Evolutionary conservation across 805 yeast species (phyloP).

Genomic region (Sungouiozyma ichnusensis): DNA sequence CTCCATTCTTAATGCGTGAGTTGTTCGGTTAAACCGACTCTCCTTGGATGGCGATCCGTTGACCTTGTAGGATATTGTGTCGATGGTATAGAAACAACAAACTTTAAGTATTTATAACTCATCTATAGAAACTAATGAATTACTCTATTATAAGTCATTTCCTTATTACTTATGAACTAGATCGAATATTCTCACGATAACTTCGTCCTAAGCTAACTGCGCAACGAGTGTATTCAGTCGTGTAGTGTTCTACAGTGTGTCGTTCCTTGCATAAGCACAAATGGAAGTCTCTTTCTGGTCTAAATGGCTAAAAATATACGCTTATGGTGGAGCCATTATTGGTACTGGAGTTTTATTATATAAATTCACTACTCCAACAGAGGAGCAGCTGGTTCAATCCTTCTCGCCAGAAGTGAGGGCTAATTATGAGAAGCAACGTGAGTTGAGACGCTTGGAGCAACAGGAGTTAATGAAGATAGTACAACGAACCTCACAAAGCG

Average conservation of each 20-base stretch:
- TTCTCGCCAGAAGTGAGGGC: slow-evolving; percentile 78
- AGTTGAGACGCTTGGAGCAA: slow-evolving; percentile 57
- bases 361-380: slow-evolving; percentile 75
- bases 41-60: not conserved
- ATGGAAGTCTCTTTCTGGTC: slow-evolving; percentile 40
- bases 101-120: too few relatives aligned
- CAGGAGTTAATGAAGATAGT: slow-evolving; percentile 59
- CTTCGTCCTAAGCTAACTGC: too few relatives aligned
- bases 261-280: not conserved
- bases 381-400: slow-evolving; percentile 61
- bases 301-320: slow-evolving; percentile 48
- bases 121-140: too few relatives aligned
- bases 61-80: too few relatives aligned
- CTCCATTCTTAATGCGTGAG: slow-evolving; percentile 62
- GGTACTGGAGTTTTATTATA: slow-evolving; percentile 62
- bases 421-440: slow-evolving; percentile 57
- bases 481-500: slow-evolving; percentile 48
- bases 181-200: too few relatives aligned
- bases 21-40: slow-evolving; percentile 27
- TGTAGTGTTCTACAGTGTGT: too few relatives aligned
- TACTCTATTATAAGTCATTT: too few relatives aligned
- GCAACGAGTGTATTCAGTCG: too few relatives aligned
- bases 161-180: too few relatives aligned
- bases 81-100: too few relatives aligned
- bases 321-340: slow-evolving; percentile 55